Conservation (phyloP, 148 eudicot genomes). For the Chenopodium suecicum region DNA sequence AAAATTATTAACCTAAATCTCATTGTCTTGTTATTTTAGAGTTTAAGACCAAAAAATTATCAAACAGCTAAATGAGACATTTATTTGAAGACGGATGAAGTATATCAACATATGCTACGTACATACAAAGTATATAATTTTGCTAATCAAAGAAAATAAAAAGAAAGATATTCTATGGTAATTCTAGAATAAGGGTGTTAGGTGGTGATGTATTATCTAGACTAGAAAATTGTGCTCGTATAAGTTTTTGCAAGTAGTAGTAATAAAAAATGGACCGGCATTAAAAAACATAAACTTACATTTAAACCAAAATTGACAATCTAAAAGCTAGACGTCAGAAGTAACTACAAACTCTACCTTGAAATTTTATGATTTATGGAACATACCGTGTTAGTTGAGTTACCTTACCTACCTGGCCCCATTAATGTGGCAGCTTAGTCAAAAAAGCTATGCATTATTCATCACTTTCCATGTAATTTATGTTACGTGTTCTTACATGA, state of each 20-base stretch:
- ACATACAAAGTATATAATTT: no score
- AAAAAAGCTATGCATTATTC: slow-evolving; percentile 2
- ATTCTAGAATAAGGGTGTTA: neutral
- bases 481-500: slow-evolving; percentile 4
- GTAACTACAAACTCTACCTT: neutral
- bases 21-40: no score
- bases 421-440: slow-evolving; percentile 4
- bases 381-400: slow-evolving; percentile 15
- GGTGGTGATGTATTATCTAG: neutral
- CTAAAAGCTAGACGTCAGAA: neutral
- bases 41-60: no score
- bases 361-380: neutral
- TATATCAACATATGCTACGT: no score
- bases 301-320: neutral
- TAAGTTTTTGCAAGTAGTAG: neutral
- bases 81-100: fast-evolving
- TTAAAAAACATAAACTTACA: neutral
- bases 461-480: neutral
- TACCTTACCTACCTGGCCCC: neutral
- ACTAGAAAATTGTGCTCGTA: no score
- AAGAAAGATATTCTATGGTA: no score
- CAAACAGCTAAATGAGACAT: no score
- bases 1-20: no score
- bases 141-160: no score
- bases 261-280: neutral